Base-by-base conservation (phyloP, 164 flowering plant species). In the Echeveria elegans region DNA sequence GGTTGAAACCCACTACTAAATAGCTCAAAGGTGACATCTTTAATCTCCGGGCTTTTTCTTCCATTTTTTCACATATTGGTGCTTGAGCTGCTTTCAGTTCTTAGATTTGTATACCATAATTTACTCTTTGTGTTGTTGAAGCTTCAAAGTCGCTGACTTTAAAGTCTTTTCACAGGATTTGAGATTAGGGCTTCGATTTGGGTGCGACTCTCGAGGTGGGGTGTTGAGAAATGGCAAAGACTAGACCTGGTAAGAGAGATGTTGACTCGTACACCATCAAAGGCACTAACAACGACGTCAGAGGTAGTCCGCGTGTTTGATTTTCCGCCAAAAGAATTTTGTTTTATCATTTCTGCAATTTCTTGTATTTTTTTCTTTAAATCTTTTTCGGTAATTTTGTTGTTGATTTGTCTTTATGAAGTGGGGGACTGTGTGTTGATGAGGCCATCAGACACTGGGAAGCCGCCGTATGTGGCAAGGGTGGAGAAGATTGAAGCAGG, bases 221-320 rank as follows among this genome's bases (percentile, higher is more conserved):
- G 8, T 36, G 41, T 38, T 38, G 53, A 19, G 23, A 48, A 48
- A 77, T 75, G 80, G 79, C 80, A 28, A 80, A 77, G 70, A 72
- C 82, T 12, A 80, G 66, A 63, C 78, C 82, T 19, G 77, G 77
- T 7, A 75, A 75, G 41, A 75, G 68, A 48, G 80, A 79, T 67
- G 63, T 79, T 21, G 80, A 79, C 31, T 72, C 78, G 1, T 75
- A 79, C 72, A 69, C 77, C 50, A 71, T 79, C 78, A 76, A 74
- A 63, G 82, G 82, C 72, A 79, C 82, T 72, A 76, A 76, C 74
- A 79, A 76, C 66, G 74, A 74, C 43, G 79, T 79, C 43, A 24
- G 76, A 77, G 62, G 77, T 78, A 26, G 21, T 14, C 23, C n/a
- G 21, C 21, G 15, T 11, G 19, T 16, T 18, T 18, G 10, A 7